Evolutionary conservation across 192 early-diverging fungal species (phyloP).

Genomic region (Obelidium mucronatum): DNA sequence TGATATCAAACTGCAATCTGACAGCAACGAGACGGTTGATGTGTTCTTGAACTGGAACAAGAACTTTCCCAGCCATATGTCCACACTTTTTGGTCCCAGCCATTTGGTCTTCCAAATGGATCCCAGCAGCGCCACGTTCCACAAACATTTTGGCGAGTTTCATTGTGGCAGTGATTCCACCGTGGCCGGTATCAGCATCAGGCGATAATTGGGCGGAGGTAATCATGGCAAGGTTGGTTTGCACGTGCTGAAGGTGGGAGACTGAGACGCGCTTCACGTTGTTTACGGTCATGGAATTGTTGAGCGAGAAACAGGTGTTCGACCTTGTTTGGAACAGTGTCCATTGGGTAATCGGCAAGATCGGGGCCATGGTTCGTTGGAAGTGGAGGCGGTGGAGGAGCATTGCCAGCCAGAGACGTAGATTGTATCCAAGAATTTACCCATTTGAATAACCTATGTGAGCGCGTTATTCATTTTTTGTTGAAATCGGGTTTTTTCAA

Average conservation of each 20-base stretch:
- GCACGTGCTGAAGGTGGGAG: constrained; percentile 71
- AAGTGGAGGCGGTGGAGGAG: constrained; percentile 91
- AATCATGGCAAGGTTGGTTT: constrained; percentile 80
- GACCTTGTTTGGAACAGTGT: constrained; percentile 95
- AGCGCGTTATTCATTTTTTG: too few species aligned
- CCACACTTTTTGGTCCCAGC: constrained; percentile 98
- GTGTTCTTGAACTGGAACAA: constrained; percentile 98
- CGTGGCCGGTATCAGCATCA: constrained; percentile 99
- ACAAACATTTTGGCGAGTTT: constrained; percentile 98
- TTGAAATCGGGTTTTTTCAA: too few species aligned
- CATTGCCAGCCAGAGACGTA: constrained; percentile 99
- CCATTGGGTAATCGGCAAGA: constrained; percentile 98
- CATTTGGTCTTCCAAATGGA: constrained; percentile 93
- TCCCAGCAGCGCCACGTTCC: constrained; percentile 94
- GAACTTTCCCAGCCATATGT: constrained; percentile 98
- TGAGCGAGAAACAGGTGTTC: constrained; percentile 98
- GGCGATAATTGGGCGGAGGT: constrained; percentile 93
- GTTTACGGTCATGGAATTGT: constrained; percentile 96
- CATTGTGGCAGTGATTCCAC: constrained; percentile 97
- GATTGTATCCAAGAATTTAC: constrained; percentile 94
- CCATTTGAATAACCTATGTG: constrained; percentile 93
- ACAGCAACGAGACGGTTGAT: constrained; percentile 95
- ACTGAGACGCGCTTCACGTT: constrained; percentile 86
- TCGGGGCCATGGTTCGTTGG: constrained; percentile 98
- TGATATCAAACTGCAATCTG: constrained; percentile 97